phyloP scores from a whole-genome alignment of 192 early-diverging fungal genomes.

The Haplosporangium gracile region DNA sequence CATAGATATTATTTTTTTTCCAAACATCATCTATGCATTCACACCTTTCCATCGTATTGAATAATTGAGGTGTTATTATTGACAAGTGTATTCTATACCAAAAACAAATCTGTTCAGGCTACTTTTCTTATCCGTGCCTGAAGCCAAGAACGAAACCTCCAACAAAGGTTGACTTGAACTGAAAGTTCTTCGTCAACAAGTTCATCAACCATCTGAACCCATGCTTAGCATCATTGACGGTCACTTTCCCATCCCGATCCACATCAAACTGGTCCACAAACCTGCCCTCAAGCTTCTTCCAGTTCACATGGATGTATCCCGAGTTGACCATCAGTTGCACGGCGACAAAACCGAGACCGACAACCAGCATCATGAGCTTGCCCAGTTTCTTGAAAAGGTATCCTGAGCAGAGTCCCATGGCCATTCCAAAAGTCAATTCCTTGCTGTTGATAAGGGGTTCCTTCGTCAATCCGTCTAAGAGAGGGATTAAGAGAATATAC shows the following conservation, averaged over 20 bases:
- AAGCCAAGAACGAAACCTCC: constrained; percentile 61
- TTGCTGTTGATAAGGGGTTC: constrained; percentile 52
- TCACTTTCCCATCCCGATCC: constrained; percentile 60
- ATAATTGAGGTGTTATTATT: too few relatives aligned
- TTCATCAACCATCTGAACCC: constrained; percentile 49
- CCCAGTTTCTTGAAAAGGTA: constrained; percentile 65
- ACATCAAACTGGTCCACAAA: constrained; percentile 57
- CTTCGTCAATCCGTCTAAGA: background rate
- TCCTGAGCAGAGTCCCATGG: constrained; percentile 64
- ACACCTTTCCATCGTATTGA: too few relatives aligned
- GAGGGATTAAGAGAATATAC: background rate
- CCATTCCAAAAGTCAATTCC: constrained; percentile 62
- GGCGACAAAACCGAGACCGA: constrained; percentile 62
- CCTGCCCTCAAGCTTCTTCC: constrained; percentile 49
- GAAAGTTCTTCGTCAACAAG: constrained; percentile 62
- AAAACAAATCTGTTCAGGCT: background rate
- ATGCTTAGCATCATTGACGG: constrained; percentile 39
- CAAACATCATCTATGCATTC: too few relatives aligned
- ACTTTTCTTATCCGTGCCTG: constrained; percentile 59
- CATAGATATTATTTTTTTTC: too few relatives aligned
- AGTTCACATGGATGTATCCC: constrained; percentile 62
- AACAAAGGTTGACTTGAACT: constrained; percentile 66
- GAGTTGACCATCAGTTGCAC: constrained; percentile 57
- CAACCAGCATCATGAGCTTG: constrained; percentile 58
- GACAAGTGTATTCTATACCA: too few relatives aligned